A percentile compares a stretch with the other conserved stretches of the same genome.
Conservation (phyloP, 208 protist species). For the Leishmania turanica region DNA sequence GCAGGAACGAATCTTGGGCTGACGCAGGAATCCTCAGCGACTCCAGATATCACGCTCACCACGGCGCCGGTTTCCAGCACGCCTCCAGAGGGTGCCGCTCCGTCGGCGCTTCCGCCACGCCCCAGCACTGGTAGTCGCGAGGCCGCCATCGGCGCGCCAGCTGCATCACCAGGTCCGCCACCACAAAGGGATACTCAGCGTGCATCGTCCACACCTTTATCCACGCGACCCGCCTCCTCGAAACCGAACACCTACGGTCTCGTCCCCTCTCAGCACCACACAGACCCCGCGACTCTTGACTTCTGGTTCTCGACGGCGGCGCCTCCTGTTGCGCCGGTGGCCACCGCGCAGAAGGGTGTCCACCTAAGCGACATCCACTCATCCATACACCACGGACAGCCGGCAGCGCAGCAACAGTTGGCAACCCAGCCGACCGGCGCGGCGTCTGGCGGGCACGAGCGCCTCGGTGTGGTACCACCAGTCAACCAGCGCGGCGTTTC, state of each 20-base stretch:
- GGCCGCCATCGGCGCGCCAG: neutral
- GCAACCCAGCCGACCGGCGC: neutral
- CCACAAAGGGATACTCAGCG: neutral
- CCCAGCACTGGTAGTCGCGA: neutral
- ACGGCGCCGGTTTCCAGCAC: neutral
- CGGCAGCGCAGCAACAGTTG: neutral
- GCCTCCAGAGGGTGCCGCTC: neutral
- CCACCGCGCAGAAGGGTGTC: slow-evolving; percentile 36
- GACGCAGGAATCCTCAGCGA: neutral
- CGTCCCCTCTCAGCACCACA: slow-evolving; percentile 25
- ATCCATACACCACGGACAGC: neutral
- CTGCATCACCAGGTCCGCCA: neutral
- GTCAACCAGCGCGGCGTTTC: neutral
- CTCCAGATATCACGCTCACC: neutral
- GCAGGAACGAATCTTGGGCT: neutral
- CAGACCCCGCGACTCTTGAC: slow-evolving; percentile 14
- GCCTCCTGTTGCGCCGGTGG: slow-evolving; percentile 22
- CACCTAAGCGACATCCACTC: slow-evolving; percentile 36
- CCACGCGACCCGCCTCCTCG: slow-evolving; percentile 11
- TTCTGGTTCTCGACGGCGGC: slow-evolving; percentile 21
- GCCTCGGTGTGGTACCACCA: neutral
- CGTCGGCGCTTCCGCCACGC: neutral
- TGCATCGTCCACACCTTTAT: neutral
- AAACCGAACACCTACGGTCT: slow-evolving; percentile 41
- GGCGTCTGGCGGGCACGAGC: neutral